These are phyloP conservation scores for Vanrija humicola DNA, from an alignment of 1,284 basidiomycete genomes.

Conservation along the genomic window DNA sequence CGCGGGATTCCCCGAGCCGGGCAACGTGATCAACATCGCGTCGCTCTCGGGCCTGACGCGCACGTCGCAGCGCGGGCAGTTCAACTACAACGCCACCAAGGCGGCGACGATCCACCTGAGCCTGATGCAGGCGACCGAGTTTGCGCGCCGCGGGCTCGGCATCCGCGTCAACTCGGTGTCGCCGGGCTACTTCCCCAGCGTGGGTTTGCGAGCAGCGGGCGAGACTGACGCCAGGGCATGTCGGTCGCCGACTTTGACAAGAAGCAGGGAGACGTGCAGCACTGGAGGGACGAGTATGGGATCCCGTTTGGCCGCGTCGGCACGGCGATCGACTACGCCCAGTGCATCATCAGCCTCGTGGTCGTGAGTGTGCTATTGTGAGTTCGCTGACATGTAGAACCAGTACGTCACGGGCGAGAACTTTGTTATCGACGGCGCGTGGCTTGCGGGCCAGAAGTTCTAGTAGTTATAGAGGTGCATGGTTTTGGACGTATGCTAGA, in stretches of 20 bases:
- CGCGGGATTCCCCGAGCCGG: constrained; percentile 32
- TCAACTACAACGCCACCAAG: constrained; percentile 44
- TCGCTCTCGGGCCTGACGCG: constrained; percentile 37
- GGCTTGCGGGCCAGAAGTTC: constrained; percentile 8
- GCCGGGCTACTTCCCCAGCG: constrained; percentile 43
- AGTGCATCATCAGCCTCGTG: constrained; percentile 35
- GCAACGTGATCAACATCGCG: constrained; percentile 28
- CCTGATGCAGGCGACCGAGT: constrained; percentile 39
- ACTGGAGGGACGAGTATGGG: constrained; percentile 30
- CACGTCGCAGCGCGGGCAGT: constrained; percentile 42
- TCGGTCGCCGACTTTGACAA: constrained; percentile 25
- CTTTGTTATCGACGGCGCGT: constrained; percentile 22
- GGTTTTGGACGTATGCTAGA: no score
- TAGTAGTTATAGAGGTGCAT: no score
- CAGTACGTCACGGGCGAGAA: constrained; percentile 21
- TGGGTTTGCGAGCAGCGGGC: constrained; percentile 6
- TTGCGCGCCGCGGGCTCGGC: constrained; percentile 33
- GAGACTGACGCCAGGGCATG: constrained; percentile 31
- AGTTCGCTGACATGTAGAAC: constrained; percentile 9
- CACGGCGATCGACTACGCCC: constrained; percentile 40
- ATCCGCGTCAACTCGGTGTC: constrained; percentile 39
- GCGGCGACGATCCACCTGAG: constrained; percentile 40
- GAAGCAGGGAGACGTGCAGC: constrained; percentile 12
- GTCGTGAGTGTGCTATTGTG: constrained; percentile 21
- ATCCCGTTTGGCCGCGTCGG: constrained; percentile 43